phyloP scores from a whole-genome alignment of 192 early-diverging fungal genomes.

The Funneliformis geosporum region DNA sequence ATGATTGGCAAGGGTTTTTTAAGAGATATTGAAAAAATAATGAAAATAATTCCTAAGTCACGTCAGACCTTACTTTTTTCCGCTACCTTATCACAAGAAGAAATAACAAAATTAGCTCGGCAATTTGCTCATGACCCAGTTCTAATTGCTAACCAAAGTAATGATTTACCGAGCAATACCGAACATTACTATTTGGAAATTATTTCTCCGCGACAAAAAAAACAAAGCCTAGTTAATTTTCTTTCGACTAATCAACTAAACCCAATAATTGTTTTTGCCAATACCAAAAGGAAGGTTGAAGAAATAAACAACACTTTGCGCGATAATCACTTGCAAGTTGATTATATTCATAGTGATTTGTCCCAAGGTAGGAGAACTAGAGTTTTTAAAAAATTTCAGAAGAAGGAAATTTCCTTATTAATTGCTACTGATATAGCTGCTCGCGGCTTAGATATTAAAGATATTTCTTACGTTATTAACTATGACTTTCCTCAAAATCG shows the following conservation, averaged over 20 bases:
- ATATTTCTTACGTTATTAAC: conserved; percentile 85
- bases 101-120: background rate
- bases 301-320: background rate
- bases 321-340: background rate
- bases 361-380: background rate
- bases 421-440: conserved; percentile 86
- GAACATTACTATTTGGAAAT: conserved; percentile 1
- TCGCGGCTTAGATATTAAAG: conserved; percentile 81
- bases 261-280: too few relatives aligned
- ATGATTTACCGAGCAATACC: background rate
- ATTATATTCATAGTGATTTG: conserved; percentile 3
- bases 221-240: background rate
- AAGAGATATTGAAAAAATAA: conserved; percentile 23
- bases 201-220: background rate
- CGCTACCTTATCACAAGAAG: conserved; percentile 67
- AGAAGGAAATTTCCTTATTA: conserved; percentile 56
- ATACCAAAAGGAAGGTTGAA: background rate
- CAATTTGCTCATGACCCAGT: background rate
- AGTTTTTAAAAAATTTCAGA: background rate
- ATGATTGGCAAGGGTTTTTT: conserved; percentile 48
- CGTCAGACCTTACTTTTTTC: conserved; percentile 76
- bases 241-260: too few relatives aligned
- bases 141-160: too few relatives aligned
- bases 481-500: conserved; percentile 77
- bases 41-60: conserved; percentile 37